Base-by-base conservation (phyloP, 768 basidiomycete genomes). In the Naganishia vaughanmartiniae region DNA sequence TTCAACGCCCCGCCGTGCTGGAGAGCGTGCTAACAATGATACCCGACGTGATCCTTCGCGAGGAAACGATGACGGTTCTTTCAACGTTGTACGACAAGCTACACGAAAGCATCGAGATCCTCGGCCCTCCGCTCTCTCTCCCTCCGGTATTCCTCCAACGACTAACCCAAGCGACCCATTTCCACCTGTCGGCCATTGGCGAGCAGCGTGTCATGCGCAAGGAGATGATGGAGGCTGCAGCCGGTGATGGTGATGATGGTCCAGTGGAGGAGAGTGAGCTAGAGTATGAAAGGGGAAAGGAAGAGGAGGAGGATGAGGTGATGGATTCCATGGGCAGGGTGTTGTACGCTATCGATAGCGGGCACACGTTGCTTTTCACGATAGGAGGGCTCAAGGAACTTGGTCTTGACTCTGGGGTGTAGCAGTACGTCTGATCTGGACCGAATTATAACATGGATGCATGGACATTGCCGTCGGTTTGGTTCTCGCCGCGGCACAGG, bases 271-370 rank as follows among this genome's bases (percentile, higher is more conserved):
- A 70, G 12, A 58, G 26, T 15, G 48, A 53, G 31, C 4, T 54
- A 17, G 69, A 54, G 39, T 55, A 26, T 28, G 69, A 63, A 36
- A 3, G 39, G 11, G 60, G 24, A 2, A 63, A 42, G 24, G 60
- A 70, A 65, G 60, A 65, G 24, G 60, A 53, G n/a, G 69, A 70
- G 21, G 69, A 70, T 21, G 39, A 34, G 60, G 60, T 51, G 34
- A 28, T 70, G 58, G 60, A 70, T 65, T 58, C 48, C 60, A 55
- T 70, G 30, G 56, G 60, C 19, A 53, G 51, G 51, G 51, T 56
- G 28, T 34, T 70, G 58, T 65, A 42, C 30, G 17, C 24, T 28
- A 14, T 70, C 1, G 60, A 65, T 45, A 30, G 28, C 26, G 51
- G 28, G 12, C 69, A 70, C 31, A 10, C 58, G 30, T 45, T 63